Percentiles rank a stretch among this genome's conserved stretches.
phyloP scores from a whole-genome alignment of 768 basidiomycete genomes.

The Mycena albidolilacea region DNA sequence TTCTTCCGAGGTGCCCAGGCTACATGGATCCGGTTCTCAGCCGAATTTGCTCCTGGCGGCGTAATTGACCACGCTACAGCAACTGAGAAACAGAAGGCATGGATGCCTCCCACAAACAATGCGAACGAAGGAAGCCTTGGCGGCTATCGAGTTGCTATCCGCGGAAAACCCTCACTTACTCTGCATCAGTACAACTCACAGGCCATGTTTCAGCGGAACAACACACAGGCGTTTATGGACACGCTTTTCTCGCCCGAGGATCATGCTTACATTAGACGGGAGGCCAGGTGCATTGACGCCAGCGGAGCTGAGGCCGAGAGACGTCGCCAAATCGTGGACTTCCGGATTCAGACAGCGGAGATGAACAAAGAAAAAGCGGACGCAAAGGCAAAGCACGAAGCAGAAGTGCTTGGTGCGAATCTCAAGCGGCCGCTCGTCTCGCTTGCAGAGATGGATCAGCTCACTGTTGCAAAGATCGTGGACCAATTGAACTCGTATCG shows the following conservation, averaged over 20 bases:
- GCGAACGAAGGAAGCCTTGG: not conserved
- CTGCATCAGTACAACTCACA: constrained; percentile 14
- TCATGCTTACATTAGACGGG: constrained; percentile 8
- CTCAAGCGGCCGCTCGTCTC: not conserved
- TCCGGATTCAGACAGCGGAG: not conserved
- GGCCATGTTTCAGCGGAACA: not conserved
- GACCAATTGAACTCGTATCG: not conserved
- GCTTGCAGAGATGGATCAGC: not conserved
- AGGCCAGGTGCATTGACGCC: not conserved
- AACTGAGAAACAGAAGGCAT: constrained; percentile 35
- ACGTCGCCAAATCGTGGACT: not conserved
- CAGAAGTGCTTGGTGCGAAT: not conserved
- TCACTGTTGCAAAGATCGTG: not conserved
- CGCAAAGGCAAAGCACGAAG: not conserved
- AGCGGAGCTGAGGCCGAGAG: not conserved
- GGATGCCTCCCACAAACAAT: not conserved
- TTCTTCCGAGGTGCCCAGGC: constrained; percentile 33
- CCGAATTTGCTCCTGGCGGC: constrained; percentile 41
- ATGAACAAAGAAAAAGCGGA: not conserved
- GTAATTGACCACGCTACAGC: constrained; percentile 42
- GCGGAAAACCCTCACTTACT: not conserved
- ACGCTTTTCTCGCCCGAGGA: not conserved
- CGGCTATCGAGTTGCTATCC: constrained; percentile 34
- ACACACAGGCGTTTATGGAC: constrained; percentile 20
- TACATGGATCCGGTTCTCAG: constrained; percentile 39